Base-by-base conservation (phyloP, 192 early-diverging fungal genomes). In the Helicostylum pulchrum region DNA sequence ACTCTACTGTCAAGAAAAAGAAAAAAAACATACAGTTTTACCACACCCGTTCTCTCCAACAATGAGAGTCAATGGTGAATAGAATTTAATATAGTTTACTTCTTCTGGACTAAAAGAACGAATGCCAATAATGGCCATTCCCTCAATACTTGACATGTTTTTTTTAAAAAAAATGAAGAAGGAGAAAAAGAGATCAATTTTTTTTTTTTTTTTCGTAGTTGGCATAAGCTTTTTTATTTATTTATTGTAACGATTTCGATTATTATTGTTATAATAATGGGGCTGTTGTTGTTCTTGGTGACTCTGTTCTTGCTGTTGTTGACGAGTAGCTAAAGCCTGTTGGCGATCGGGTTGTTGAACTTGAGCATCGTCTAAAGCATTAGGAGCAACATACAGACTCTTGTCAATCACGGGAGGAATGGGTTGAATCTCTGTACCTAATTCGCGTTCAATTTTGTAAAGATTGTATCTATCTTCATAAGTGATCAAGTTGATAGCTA, bases 401-500 rank as follows among this genome's bases (percentile, higher is more conserved):
- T 93, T 93, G 82, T 99, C 95, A 67, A 99, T 98, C 52, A 93
- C 91, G 5, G 93, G 92, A 23, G 97, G 97, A 63, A 99, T 99
- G 62, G 97, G 89, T 71, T 92, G 91, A 70, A 99, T 99, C 77
- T 98, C 94, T 15, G 97, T 99, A 54, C 96, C 96, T 47, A 98
- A 81, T 73, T 99, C 94, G 64, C 97, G 93, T 78, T 99, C 97
- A 64, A 99, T 98, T 73, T 88, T 88, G 83, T 98, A 98, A 66
- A 99, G 83, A 77, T 97, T 98, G 80, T 91, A 96, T 55, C 94
- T 85, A 77, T 99, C 97, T 62, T 99, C 97, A 73, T 95, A 94
- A 1, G 97, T 99, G 58, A 99, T 94, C 66, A 99, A 77, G 74
- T 99, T 99, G 77, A 99, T 99, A 9, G 97, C 97, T 14, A 98